Evolutionary conservation across 1,284 basidiomycete genomes (phyloP), one percentile per base, ranked within the genome.

Genomic region (Ganoderma sinense): DNA sequence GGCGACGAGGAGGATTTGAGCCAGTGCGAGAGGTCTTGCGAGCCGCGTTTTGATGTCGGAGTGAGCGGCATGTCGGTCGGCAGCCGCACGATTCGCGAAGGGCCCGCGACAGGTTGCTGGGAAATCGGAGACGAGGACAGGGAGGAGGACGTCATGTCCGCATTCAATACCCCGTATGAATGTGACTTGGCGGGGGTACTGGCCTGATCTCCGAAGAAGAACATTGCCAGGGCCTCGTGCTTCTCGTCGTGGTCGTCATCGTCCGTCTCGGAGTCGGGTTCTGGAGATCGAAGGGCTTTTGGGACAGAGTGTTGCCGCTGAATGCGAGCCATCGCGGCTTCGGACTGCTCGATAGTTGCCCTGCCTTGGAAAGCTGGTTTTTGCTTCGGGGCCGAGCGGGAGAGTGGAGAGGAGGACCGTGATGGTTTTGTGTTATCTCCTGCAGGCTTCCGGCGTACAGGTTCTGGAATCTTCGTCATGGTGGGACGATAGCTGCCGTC

Each of bases 201-300:
- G 4, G 66, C 69, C 33, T 72, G 66, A 20, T 68, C 66, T 11
- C 71, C 75, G 56, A 76, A 79, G 2, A 78, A 61, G 33, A 69
- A 68, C 10, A 75, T 71, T 5, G 75, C 77, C 0, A 78, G 73
- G 45, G 68, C 41, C 10, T 68, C 73, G 40, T 74, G 72, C 11
- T 69, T 73, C 6, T 75, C 72, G 6, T 67, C 68, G 16, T 62
- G 64, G 55, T 73, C 73, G 10, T 73, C 73, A 56, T 77, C 74
- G 41, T 75, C 73, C 14, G 76, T 72, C 33, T 78, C 77, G 13
- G 77, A 77, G 31, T 80, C 78, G 20, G 72, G 71, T 39, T 74
- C 72, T 41, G 76, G 77, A 7, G 73, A 75, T 14, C 66, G 69
- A 7, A 71, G 63, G 8, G 59, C 62, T 41, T 69, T 69, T 1